Evolutionary conservation across 164 flowering plant species (phyloP).

Genomic region (Liriodendron chinense): DNA sequence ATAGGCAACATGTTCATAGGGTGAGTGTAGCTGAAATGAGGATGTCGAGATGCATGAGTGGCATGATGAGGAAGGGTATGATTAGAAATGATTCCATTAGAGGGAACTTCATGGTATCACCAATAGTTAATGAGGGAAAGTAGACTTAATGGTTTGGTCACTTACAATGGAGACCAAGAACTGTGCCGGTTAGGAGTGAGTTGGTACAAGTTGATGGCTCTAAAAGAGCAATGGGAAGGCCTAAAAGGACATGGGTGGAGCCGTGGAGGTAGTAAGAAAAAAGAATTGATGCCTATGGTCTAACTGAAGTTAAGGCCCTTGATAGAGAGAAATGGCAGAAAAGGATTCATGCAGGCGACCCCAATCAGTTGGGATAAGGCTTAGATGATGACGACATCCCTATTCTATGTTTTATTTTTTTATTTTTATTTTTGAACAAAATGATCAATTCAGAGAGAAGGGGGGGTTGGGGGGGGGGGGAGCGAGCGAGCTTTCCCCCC

Average conservation of each 20-base stretch:
- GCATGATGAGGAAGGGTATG: too few relatives aligned
- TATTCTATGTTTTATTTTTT: too few relatives aligned
- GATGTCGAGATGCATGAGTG: too few relatives aligned
- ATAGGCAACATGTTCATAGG: neutral
- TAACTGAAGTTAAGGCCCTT: neutral
- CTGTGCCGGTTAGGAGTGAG: neutral
- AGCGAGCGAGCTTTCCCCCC: too few relatives aligned
- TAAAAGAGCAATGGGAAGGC: neutral
- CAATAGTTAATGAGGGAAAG: neutral
- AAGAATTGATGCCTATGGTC: neutral
- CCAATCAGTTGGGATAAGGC: neutral
- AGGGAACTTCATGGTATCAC: neutral
- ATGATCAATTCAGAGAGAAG: too few relatives aligned
- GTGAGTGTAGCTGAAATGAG: neutral
- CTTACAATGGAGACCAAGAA: neutral
- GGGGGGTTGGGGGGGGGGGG: too few relatives aligned
- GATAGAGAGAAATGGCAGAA: neutral
- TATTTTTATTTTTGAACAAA: too few relatives aligned
- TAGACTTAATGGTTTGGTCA: neutral
- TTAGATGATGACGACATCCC: neutral
- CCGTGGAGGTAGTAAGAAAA: neutral
- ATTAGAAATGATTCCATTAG: too few relatives aligned
- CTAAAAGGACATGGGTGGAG: neutral
- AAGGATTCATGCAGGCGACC: neutral
- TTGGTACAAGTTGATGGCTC: neutral